Evolutionary conservation across 2,329 filamentous ascomycete genomes (phyloP).

Genomic region (Alternaria viburni): DNA sequence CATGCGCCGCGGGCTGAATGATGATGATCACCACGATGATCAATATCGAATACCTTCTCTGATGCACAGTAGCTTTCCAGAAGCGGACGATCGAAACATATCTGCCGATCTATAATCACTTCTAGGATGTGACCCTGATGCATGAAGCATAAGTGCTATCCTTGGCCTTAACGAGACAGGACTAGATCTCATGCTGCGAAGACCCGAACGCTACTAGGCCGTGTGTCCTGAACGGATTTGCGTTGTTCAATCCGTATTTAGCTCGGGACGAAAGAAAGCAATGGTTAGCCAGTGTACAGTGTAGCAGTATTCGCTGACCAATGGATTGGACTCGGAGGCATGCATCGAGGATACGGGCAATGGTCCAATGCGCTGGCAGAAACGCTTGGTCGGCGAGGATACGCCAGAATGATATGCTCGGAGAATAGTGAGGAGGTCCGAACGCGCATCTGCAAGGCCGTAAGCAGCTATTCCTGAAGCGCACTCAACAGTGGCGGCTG

Average conservation of each 20-base stretch:
- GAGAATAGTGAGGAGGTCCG: slow-evolving; percentile 34
- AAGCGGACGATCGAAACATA: neutral
- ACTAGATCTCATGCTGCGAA: neutral
- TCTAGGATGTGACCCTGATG: neutral
- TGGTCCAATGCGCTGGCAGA: slow-evolving; percentile 13
- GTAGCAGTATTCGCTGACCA: neutral
- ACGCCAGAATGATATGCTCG: slow-evolving; percentile 17
- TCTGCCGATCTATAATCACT: neutral
- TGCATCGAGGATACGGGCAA: neutral
- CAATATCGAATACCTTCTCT: slow-evolving; percentile 10
- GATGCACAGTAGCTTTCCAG: neutral
- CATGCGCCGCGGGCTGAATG: neutral
- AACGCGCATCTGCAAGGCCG: slow-evolving; percentile 15
- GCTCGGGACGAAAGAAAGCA: neutral
- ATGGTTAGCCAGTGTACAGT: neutral
- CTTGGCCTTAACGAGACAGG: neutral
- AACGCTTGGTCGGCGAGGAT: slow-evolving; percentile 18
- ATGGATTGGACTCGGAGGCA: slow-evolving; percentile 1
- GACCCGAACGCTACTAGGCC: neutral
- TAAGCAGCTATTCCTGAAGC: slow-evolving; percentile 8
- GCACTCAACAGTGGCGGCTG: slow-evolving; percentile 8
- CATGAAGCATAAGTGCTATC: slow-evolving; percentile 7
- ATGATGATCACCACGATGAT: slow-evolving; percentile 12
- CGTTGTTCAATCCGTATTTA: neutral
- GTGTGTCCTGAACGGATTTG: neutral